These are phyloP conservation scores for Tricholoma sp. DNA, from an alignment of 768 basidiomycete species.

Conservation along the genomic window DNA sequence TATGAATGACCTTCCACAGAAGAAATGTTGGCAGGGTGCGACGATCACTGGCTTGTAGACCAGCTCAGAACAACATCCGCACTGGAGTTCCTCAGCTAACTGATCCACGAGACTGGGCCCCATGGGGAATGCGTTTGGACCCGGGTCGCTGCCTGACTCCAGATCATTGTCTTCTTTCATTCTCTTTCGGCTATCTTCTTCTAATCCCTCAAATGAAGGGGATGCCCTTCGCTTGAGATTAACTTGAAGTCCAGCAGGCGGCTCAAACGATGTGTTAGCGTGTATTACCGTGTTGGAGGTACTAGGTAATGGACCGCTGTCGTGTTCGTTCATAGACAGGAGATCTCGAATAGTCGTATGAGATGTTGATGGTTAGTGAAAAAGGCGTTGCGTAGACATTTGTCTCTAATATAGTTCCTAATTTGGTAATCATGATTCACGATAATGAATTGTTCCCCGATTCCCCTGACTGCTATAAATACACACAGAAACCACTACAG, in stretches of 20 bases:
- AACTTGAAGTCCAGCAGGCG: slow-evolving; percentile 3
- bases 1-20: slow-evolving; percentile 72
- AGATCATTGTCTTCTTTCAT: slow-evolving; percentile 38
- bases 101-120: slow-evolving; percentile 46
- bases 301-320: slow-evolving; percentile 8
- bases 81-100: slow-evolving; percentile 71
- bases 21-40: slow-evolving; percentile 84
- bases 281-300: slow-evolving; percentile 16
- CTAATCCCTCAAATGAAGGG: slow-evolving; percentile 47
- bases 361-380: slow-evolving; percentile 14
- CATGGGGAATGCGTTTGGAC: slow-evolving; percentile 7
- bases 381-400: slow-evolving; percentile 11
- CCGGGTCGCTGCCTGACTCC: slow-evolving; percentile 2
- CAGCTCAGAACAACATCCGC: slow-evolving; percentile 80
- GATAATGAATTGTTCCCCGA: slow-evolving; percentile 7
- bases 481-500: slow-evolving; percentile 9
- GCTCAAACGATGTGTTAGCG: slow-evolving; percentile 7
- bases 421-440: slow-evolving; percentile 14
- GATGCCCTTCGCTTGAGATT: slow-evolving; percentile 60
- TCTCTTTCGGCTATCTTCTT: slow-evolving; percentile 53
- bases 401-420: slow-evolving; percentile 19
- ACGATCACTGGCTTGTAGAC: slow-evolving; percentile 81
- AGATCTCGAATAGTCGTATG: background rate
- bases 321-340: slow-evolving; percentile 10
- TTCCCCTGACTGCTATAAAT: slow-evolving; percentile 3